Evolutionary conservation across 129 eudicot genomes (phyloP).

Genomic region (Flaveria robusta): DNA sequence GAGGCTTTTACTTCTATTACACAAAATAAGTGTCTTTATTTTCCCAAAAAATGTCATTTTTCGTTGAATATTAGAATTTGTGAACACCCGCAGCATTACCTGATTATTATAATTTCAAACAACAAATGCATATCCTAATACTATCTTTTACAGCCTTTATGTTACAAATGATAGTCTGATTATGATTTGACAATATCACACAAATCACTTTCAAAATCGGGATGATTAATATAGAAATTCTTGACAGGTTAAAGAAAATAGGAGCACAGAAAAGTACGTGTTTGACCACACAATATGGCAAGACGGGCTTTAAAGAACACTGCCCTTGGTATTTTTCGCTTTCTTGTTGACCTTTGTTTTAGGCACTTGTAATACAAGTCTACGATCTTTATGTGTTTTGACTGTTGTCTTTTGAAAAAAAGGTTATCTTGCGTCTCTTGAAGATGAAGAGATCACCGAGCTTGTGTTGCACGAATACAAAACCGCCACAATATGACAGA

Average conservation of each 20-base stretch:
- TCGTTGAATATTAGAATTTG: background rate
- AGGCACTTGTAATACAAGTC: no score
- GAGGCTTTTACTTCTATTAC: background rate
- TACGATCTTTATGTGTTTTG: background rate
- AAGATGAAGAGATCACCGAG: constrained; percentile 60
- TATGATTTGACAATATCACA: background rate
- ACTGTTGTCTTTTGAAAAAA: constrained; percentile 33
- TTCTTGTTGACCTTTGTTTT: background rate
- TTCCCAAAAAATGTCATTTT: background rate
- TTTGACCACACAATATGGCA: constrained; percentile 75
- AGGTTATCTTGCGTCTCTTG: constrained; percentile 87
- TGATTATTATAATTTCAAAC: background rate
- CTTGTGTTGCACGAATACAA: constrained; percentile 84
- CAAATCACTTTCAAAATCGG: background rate
- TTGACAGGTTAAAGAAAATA: constrained; percentile 67
- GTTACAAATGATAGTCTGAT: background rate
- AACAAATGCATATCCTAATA: background rate
- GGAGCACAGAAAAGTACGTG: constrained; percentile 61
- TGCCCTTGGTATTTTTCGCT: constrained; percentile 60
- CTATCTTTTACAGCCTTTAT: background rate
- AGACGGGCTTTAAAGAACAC: constrained; percentile 89
- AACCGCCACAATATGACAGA: constrained; percentile 94
- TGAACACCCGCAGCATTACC: background rate
- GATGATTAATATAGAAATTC: constrained; percentile 6
- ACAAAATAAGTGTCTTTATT: background rate